phyloP scores from a whole-genome alignment of 2,329 filamentous ascomycete species.

The Zasmidium cellare region DNA sequence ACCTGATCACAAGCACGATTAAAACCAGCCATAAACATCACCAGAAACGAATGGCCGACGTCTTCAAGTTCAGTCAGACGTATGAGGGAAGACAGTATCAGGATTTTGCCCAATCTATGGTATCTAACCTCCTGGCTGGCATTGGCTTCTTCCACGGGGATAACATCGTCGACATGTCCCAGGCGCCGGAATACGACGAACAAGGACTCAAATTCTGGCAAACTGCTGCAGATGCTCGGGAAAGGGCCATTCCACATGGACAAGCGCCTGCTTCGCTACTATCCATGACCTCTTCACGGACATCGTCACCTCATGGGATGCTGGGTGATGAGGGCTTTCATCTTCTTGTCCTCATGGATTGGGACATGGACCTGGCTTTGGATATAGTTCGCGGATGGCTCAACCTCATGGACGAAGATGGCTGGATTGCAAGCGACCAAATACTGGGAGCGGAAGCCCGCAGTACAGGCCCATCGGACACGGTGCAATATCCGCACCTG shows the following conservation, averaged over 20 bases:
- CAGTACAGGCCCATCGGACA: background rate
- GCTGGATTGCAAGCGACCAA: background rate
- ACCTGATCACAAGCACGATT: background rate
- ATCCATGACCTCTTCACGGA: background rate
- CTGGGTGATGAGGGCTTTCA: background rate
- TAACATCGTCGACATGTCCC: background rate
- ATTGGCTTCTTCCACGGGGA: slow-evolving; percentile 1
- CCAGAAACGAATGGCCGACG: background rate
- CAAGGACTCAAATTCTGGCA: background rate
- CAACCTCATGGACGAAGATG: background rate
- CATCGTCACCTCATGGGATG: background rate
- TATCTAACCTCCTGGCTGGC: background rate
- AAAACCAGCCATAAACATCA: background rate
- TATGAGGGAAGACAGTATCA: background rate
- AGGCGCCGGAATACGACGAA: background rate
- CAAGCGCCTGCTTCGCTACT: background rate
- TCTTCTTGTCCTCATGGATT: background rate
- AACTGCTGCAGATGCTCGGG: background rate
- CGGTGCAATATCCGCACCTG: background rate
- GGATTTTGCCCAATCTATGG: background rate
- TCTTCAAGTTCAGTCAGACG: background rate
- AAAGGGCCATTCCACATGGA: background rate
- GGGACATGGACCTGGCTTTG: background rate
- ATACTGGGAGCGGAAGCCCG: background rate
- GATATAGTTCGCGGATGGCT: background rate